Evolutionary conservation across 441 rosid species (phyloP), one percentile per base, ranked within the genome.

Genomic region (Croton laevigatus): DNA sequence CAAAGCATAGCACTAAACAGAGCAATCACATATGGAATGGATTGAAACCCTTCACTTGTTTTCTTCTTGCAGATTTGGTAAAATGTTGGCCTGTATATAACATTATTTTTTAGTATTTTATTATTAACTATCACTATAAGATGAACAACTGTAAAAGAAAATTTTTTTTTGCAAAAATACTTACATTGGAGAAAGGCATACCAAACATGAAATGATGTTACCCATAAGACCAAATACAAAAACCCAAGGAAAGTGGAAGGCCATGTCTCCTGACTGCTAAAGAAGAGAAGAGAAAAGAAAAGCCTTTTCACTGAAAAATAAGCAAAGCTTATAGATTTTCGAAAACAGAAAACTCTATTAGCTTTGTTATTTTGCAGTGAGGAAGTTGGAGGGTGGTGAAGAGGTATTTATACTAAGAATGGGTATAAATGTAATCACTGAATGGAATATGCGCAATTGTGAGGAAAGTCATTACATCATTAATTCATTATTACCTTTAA

Each of bases 1-100:
- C 96, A 91, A 9, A 89, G 82, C 94, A 85, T 88, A 1, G 97
- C 92, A 75, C 94, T 89, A 53, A 91, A 83, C 8, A 88, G 71
- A 1, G 84, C 88, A 69, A 88, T 69, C 76, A 91, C 89, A 22
- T 91, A 91, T 17, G 97, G 97, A 40, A 89, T 65, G 2, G 91
- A 82, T 51, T 91, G 96, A 76, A 80, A 91, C 45, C 94, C 96
- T 73, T 86, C 90, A 2, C 92, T 78, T n/a, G 94, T 72, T 79
- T 86, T 91, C 79, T 86, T 87, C 88, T 83, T 87, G 78, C 76
- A 83, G 45, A 91, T 86, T 59, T 79, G 82, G 68, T 80, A 73
- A 69, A 91, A 91, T 27, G 96, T 87, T 11, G 97, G 91, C 83
- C 94, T 89, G 79, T 32, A 17, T 27, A 8, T 1, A 12, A 11